These are phyloP conservation scores for Boletus rubescentipes DNA, from an alignment of 768 basidiomycete genomes.

Conservation along the genomic window DNA sequence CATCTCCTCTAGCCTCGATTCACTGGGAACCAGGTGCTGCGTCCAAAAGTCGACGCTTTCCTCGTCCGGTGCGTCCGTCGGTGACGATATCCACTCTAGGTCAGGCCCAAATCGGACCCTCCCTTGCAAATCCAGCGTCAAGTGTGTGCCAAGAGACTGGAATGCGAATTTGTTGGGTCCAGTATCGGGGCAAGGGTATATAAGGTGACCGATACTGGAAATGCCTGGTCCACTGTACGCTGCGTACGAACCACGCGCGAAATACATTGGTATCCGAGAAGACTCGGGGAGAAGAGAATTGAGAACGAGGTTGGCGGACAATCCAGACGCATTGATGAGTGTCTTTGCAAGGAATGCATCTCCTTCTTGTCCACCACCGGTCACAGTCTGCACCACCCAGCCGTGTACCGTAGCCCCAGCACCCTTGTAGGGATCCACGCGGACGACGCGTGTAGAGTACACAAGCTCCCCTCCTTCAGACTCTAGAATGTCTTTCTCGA, in stretches of 20 bases:
- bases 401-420: constrained; percentile 43
- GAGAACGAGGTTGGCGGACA: constrained; percentile 67
- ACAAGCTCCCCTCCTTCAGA: constrained; percentile 69
- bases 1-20: constrained; percentile 62
- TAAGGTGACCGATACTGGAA: constrained; percentile 63
- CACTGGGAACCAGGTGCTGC: constrained; percentile 60
- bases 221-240: constrained; percentile 82
- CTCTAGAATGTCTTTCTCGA: constrained; percentile 80
- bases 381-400: constrained; percentile 86
- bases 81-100: constrained; percentile 78
- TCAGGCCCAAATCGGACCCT: constrained; percentile 92
- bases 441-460: constrained; percentile 78
- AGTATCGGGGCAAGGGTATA: constrained; percentile 87
- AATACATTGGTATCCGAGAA: constrained; percentile 70
- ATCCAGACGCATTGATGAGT: constrained; percentile 81
- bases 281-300: constrained; percentile 64
- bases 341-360: constrained; percentile 73
- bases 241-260: constrained; percentile 83
- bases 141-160: constrained; percentile 87
- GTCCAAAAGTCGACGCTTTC: constrained; percentile 76
- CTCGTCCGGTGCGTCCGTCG: constrained; percentile 33
- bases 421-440: constrained; percentile 66
- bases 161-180: constrained; percentile 61
- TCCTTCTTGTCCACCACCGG: constrained; percentile 45
- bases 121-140: constrained; percentile 83